phyloP scores from a whole-genome alignment of 192 early-diverging fungal genomes.

The Umbelopsis isabellina region DNA sequence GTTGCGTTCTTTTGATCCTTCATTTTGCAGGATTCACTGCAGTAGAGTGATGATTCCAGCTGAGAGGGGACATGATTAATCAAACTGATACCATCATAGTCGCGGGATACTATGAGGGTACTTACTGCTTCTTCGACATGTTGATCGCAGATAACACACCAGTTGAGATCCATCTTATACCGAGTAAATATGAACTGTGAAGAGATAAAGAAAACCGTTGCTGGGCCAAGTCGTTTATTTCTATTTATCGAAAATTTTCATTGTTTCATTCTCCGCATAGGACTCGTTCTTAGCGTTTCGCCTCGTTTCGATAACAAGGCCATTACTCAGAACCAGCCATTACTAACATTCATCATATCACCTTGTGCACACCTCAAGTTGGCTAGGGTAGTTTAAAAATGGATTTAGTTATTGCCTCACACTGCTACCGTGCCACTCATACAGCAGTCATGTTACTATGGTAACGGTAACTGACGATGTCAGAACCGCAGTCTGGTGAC shows the following conservation, averaged over 20 bases:
- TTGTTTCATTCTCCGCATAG: conserved; percentile 11
- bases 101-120: background rate
- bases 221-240: background rate
- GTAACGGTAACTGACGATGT: background rate
- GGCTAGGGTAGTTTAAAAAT: too few relatives aligned
- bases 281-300: background rate
- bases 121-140: conserved; percentile 22
- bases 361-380: too few relatives aligned
- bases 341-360: too few relatives aligned
- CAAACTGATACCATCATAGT: background rate
- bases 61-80: background rate
- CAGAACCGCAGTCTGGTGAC: background rate
- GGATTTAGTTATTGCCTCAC: background rate
- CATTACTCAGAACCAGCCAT: background rate
- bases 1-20: conserved; percentile 18
- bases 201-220: conserved; percentile 1
- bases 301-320: background rate
- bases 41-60: conserved; percentile 20
- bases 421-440: background rate
- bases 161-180: conserved; percentile 22
- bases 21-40: background rate
- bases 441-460: background rate
- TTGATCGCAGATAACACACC: conserved; percentile 23
- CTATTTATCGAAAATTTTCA: conserved; percentile 6
- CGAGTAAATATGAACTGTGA: background rate